phyloP scores from a whole-genome alignment of 805 yeast genomes.

The Yarrowia yakushimensis region DNA sequence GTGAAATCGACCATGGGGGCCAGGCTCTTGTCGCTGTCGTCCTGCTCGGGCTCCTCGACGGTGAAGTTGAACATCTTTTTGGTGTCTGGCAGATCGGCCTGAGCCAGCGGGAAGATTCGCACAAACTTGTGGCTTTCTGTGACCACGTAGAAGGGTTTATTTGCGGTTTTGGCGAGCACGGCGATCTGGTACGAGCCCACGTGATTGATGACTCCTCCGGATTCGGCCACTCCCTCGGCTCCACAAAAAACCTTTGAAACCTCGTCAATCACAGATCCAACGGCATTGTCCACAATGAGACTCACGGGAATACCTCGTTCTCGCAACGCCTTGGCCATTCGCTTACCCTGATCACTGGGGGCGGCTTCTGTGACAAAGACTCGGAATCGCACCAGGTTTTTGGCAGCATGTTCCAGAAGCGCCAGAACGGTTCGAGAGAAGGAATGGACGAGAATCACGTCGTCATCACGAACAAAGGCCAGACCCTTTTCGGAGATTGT shows the following conservation, averaged over 20 bases:
- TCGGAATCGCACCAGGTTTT: constrained; percentile 75
- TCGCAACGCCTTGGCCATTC: constrained; percentile 65
- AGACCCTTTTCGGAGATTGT: constrained; percentile 84
- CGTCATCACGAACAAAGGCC: constrained; percentile 90
- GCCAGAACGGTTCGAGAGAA: constrained; percentile 85
- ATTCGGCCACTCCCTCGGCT: constrained; percentile 98
- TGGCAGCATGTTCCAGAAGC: constrained; percentile 69
- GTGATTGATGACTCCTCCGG: constrained; percentile 94
- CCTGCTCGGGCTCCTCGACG: constrained; percentile 29
- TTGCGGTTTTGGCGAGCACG: constrained; percentile 81
- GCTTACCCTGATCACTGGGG: constrained; percentile 71
- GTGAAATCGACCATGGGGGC: constrained; percentile 83
- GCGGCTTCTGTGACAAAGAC: constrained; percentile 92
- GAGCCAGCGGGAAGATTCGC: constrained; percentile 89
- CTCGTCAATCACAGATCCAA: constrained; percentile 85
- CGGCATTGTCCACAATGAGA: constrained; percentile 86
- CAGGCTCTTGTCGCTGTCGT: constrained; percentile 40
- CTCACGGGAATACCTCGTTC: constrained; percentile 79
- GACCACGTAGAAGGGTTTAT: constrained; percentile 90
- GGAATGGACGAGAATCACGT: constrained; percentile 82
- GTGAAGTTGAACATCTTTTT: constrained; percentile 50
- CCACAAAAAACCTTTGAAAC: constrained; percentile 94
- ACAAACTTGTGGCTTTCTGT: constrained; percentile 96
- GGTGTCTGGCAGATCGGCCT: constrained; percentile 75
- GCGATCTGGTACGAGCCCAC: constrained; percentile 94